phyloP scores from a whole-genome alignment of 1,139 yeast genomes.

The Candida sp. region DNA sequence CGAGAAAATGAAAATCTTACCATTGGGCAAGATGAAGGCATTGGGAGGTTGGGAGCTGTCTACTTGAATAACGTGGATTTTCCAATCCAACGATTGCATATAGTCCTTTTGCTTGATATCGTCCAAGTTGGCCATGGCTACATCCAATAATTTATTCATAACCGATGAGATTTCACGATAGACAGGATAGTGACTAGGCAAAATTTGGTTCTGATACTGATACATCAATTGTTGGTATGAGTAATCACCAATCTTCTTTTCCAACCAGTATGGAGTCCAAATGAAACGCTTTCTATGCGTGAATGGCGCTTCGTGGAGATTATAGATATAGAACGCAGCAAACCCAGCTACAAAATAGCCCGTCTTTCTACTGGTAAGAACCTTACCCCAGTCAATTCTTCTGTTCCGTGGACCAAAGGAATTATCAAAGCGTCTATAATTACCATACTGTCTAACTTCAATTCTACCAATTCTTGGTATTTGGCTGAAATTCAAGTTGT shows the following conservation, averaged over 20 bases:
- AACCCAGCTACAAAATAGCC: slow-evolving; percentile 18
- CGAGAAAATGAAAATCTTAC: slow-evolving; percentile 87
- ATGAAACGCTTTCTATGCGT: slow-evolving; percentile 72
- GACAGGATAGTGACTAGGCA: slow-evolving; percentile 54
- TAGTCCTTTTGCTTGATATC: slow-evolving; percentile 32
- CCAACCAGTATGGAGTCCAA: slow-evolving; percentile 69
- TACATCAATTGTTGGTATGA: slow-evolving; percentile 60
- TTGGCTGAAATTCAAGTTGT: background rate
- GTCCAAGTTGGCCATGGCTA: slow-evolving; percentile 35
- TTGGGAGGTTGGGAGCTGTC: slow-evolving; percentile 77
- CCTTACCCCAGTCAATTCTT: slow-evolving; percentile 7
- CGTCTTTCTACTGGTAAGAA: slow-evolving; percentile 15
- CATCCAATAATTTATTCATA: slow-evolving; percentile 62
- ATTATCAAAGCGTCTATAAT: slow-evolving; percentile 20
- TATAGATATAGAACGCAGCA: slow-evolving; percentile 51
- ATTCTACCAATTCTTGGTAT: background rate
- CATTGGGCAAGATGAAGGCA: slow-evolving; percentile 95
- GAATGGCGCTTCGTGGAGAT: slow-evolving; percentile 80
- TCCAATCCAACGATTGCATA: slow-evolving; percentile 59
- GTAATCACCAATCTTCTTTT: slow-evolving; percentile 61
- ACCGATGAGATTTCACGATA: slow-evolving; percentile 54
- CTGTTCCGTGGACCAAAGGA: slow-evolving; percentile 1
- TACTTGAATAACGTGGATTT: slow-evolving; percentile 72
- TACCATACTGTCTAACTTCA: slow-evolving; percentile 10
- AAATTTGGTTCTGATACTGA: slow-evolving; percentile 42